Conservation (phyloP, 2,329 filamentous ascomycete species). For the Fusarium avenaceum region DNA sequence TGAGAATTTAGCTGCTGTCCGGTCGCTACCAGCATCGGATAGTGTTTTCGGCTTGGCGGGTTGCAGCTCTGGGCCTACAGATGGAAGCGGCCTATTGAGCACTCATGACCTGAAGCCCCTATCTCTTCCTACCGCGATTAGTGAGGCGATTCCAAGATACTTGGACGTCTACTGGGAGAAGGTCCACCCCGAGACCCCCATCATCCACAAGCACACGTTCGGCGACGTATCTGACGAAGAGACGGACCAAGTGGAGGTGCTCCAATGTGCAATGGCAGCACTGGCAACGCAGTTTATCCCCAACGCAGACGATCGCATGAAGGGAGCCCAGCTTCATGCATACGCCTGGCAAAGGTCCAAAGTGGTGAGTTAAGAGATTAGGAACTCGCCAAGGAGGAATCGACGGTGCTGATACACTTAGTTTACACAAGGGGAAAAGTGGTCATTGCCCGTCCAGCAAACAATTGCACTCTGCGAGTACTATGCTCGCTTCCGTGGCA, state of each 20-base stretch:
- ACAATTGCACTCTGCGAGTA: conserved; percentile 68
- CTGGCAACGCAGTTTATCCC: conserved; percentile 66
- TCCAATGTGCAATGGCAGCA: conserved; percentile 70
- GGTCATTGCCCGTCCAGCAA: conserved; percentile 66
- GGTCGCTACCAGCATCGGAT: conserved; percentile 56
- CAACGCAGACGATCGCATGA: conserved; percentile 63
- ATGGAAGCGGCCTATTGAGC: conserved; percentile 55
- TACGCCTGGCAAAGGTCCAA: conserved; percentile 65
- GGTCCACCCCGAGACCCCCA: conserved; percentile 63
- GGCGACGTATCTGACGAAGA: conserved; percentile 52
- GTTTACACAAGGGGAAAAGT: conserved; percentile 57
- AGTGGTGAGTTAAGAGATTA: conserved; percentile 59
- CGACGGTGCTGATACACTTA: conserved; percentile 48
- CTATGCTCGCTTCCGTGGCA: conserved; percentile 68
- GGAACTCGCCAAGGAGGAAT: conserved; percentile 6
- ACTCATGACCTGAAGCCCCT: conserved; percentile 47
- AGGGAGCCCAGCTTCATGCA: conserved; percentile 65
- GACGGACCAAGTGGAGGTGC: conserved; percentile 57
- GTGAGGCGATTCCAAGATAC: conserved; percentile 63
- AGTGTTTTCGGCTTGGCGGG: conserved; percentile 54
- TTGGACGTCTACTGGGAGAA: conserved; percentile 67
- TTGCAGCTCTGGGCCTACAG: conserved; percentile 59
- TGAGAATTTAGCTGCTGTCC: conserved; percentile 64
- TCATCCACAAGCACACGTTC: conserved; percentile 64
- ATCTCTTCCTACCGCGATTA: conserved; percentile 56